A percentile compares a stretch with the other conserved stretches of the same genome.
Conservation (phyloP, 23 red algal species). For the Pyropia yezoensis region DNA sequence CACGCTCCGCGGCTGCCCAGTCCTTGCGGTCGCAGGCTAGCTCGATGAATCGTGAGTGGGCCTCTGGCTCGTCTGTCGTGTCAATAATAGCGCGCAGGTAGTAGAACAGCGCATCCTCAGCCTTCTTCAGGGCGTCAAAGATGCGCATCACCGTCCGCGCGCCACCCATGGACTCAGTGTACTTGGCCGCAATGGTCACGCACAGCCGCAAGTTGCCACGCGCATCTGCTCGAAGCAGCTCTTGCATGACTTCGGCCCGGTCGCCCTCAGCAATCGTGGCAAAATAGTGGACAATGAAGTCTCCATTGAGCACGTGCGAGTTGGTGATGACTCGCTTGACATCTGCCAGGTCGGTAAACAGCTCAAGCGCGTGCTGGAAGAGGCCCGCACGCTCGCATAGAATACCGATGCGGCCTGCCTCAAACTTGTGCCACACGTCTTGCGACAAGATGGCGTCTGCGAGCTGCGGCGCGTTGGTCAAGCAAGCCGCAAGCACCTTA, state of each 20-base stretch:
- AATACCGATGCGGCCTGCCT: conserved; percentile 62
- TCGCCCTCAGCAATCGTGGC: conserved; percentile 73
- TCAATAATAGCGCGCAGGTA: conserved; percentile 73
- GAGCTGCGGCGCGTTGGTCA: conserved; percentile 71
- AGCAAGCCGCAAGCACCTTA: conserved; percentile 74
- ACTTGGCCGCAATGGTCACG: conserved; percentile 74
- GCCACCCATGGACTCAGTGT: conserved; percentile 80
- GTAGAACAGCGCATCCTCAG: conserved; percentile 71
- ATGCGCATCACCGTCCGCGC: conserved; percentile 56
- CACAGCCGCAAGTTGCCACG: conserved; percentile 84
- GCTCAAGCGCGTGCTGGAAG: conserved; percentile 91
- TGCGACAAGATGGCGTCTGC: conserved; percentile 95
- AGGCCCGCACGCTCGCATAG: conserved; percentile 84
- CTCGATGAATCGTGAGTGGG: conserved; percentile 82
- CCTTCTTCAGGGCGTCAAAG: conserved; percentile 71
- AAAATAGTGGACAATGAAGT: conserved; percentile 88
- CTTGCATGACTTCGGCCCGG: conserved; percentile 72
- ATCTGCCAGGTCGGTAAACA: conserved; percentile 72
- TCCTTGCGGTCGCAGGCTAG: conserved; percentile 60
- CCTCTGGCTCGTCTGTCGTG: conserved; percentile 62
- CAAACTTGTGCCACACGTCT: conserved; percentile 94
- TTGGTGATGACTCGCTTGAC: conserved; percentile 88
- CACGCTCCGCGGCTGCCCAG: conserved; percentile 73
- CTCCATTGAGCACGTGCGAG: conserved; percentile 87
- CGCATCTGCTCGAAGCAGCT: conserved; percentile 65